phyloP scores from a whole-genome alignment of 768 basidiomycete genomes.

The Mycena galericulata region DNA sequence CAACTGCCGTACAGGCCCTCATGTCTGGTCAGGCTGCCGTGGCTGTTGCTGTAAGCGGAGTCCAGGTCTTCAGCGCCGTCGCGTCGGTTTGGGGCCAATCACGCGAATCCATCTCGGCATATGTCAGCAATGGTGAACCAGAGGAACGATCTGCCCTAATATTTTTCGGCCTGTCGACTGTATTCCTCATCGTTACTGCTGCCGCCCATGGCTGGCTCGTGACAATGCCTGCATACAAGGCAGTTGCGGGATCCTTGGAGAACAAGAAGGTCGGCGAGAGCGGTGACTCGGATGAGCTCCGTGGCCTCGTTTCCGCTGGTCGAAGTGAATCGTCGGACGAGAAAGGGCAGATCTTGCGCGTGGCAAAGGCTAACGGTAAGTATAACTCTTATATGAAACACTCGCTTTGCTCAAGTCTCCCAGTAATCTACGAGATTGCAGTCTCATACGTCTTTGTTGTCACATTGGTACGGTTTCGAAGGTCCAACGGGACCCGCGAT shows the following conservation, averaged over 20 bases:
- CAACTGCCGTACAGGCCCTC: constrained; percentile 75
- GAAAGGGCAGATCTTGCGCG: constrained; percentile 58
- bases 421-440: constrained; percentile 72
- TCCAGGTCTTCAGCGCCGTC: constrained; percentile 77
- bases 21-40: constrained; percentile 90
- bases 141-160: constrained; percentile 78
- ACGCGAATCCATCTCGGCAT: constrained; percentile 39
- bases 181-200: constrained; percentile 71
- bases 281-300: constrained; percentile 47
- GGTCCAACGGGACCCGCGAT: not conserved
- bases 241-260: constrained; percentile 63
- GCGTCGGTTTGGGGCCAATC: constrained; percentile 65
- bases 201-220: constrained; percentile 69
- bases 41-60: constrained; percentile 82
- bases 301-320: constrained; percentile 51
- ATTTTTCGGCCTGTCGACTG: constrained; percentile 78
- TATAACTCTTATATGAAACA: not conserved
- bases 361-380: constrained; percentile 69
- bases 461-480: constrained; percentile 68
- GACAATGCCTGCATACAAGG: constrained; percentile 68
- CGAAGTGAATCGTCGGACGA: constrained; percentile 44
- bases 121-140: constrained; percentile 56
- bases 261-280: constrained; percentile 37
- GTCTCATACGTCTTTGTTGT: constrained; percentile 81
- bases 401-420: not conserved